Evolutionary conservation across 345 rosid species (phyloP).

Genomic region (Mercurialis annua): DNA sequence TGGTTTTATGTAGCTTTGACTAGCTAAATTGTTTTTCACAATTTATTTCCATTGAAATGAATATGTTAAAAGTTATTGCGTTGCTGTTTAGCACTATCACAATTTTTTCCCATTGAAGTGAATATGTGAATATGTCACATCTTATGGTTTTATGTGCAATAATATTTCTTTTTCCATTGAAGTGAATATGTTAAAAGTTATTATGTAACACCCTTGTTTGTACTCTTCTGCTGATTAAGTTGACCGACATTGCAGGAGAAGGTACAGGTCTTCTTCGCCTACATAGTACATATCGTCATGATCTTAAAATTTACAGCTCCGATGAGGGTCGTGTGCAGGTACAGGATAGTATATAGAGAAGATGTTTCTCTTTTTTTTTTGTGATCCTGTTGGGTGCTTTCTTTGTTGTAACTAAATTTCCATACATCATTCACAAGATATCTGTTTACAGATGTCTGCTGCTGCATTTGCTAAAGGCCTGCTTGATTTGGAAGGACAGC

Average conservation of each 20-base stretch:
- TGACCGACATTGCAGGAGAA: conserved; percentile 64
- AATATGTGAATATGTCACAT: background rate
- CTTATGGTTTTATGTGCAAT: too few relatives aligned
- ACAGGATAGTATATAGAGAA: conserved; percentile 15
- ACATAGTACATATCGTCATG: conserved; percentile 98
- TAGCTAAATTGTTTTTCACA: background rate
- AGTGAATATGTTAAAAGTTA: background rate
- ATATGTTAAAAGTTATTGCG: too few relatives aligned
- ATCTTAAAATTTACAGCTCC: conserved; percentile 97
- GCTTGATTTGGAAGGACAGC: conserved; percentile 97
- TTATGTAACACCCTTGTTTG: conserved; percentile 7
- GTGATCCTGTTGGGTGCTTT: conserved; percentile 13
- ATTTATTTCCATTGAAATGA: background rate
- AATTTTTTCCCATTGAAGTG: background rate
- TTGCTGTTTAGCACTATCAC: too few relatives aligned
- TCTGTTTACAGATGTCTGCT: conserved; percentile 86
- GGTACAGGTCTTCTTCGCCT: conserved; percentile 98
- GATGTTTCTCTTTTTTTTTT: conserved; percentile 10
- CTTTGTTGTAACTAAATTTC: conserved; percentile 4
- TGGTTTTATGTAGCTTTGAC: background rate
- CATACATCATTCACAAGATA: conserved; percentile 3
- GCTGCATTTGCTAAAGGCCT: conserved; percentile 99
- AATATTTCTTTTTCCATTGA: background rate
- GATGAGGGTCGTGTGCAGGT: conserved; percentile 99
- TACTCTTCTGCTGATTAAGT: conserved; percentile 19